A percentile compares a stretch with the other conserved stretches of the same genome.
Evolutionary conservation across 2,329 filamentous ascomycete species (phyloP).

Genomic region (Penicillium paneum): DNA sequence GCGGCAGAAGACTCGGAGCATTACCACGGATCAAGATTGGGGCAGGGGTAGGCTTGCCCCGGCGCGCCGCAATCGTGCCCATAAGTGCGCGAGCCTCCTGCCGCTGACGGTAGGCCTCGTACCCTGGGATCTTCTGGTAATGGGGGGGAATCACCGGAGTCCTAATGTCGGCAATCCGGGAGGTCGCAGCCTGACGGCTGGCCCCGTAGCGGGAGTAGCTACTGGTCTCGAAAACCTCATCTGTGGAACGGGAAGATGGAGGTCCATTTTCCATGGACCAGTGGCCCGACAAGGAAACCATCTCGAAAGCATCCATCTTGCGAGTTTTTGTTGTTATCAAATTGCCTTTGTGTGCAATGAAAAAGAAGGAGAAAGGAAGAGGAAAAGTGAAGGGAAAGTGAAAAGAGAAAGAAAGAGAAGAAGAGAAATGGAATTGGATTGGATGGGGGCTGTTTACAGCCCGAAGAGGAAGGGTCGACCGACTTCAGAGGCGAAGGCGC

Average conservation of each 20-base stretch:
- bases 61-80: slow-evolving; percentile 2
- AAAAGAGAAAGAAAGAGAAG: neutral
- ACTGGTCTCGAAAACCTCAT: neutral
- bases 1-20: neutral
- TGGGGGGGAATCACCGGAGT: neutral
- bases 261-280: neutral
- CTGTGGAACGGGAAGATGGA: neutral
- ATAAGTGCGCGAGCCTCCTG: neutral
- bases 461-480: neutral
- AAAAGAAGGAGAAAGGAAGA: neutral
- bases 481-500: neutral
- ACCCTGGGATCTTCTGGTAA: slow-evolving; percentile 3
- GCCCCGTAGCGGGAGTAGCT: neutral
- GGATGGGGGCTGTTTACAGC: neutral
- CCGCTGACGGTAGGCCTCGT: neutral
- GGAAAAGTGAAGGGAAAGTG: neutral
- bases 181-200: neutral
- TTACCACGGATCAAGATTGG: neutral
- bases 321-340: neutral
- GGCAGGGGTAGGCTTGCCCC: neutral
- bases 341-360: neutral
- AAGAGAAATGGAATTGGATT: neutral
- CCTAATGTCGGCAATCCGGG: neutral
- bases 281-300: neutral
- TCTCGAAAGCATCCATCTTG: neutral